Base-by-base conservation (phyloP, 257 asterid species). In the Penstemon eatonii region DNA sequence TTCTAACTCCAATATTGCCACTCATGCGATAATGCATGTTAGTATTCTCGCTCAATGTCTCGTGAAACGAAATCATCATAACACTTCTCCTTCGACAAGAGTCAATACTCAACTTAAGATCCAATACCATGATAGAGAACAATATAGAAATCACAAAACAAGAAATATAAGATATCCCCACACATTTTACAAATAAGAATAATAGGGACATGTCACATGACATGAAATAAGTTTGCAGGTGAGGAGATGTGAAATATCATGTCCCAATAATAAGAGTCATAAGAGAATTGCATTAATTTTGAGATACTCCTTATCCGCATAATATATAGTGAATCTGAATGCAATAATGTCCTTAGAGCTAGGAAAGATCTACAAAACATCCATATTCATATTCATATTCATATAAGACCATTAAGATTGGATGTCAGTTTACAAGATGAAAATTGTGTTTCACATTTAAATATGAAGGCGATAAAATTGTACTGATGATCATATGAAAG, bases 201-300 rank as follows among this genome's bases (percentile, higher is more conserved):
- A 78, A 83, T 18, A 78, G 72, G 45, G 84, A 81, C 81, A 63
- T 59, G 49, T 65, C 76, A 74, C 59, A n/a, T 3, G 75, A 53
- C 50, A 66, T 69, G 63, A 50, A 56, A 72, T 54, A 40, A 33
- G 9, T 55, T 73, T 84, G 65, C 75, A 72, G 73, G 18, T 13
- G 68, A 56, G 67, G 55, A 10, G 9, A n/a, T 61, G 44, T 4
- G 37, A 68, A 46, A 56, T 15, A 15, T 15, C 18, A 15, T 15
- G 18, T 15, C 0, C 18, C 18, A 15, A 15, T 15, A 15, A 15
- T 15, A 15, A 15, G 18, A 15, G 18, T 15, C 18, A 15, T 60
- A 64, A 57, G 66, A 67, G 73, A 70, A 67, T 77, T 76, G 65
- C 81, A 57, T 67, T 49, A 49, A 12, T 49, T 60, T 43, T 33